Percentiles rank a stretch among this genome's conserved stretches.
Evolutionary conservation across 176 grass and related monocot species (phyloP).

Genomic region (Typha latifolia): DNA sequence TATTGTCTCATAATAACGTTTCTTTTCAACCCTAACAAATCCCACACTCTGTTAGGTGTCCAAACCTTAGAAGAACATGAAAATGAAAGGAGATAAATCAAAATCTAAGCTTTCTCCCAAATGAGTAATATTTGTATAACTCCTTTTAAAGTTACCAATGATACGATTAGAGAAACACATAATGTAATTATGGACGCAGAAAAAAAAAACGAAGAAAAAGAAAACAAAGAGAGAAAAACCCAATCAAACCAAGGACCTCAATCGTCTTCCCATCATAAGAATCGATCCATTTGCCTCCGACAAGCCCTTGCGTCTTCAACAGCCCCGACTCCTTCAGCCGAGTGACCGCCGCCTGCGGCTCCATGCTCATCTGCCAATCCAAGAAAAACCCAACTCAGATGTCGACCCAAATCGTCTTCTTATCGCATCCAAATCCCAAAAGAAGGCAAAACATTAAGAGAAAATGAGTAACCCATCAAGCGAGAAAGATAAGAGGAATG

Average conservation of each 20-base stretch:
- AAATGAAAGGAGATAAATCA: too few relatives aligned
- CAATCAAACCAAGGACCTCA: conserved; percentile 29
- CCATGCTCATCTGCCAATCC: conserved; percentile 42
- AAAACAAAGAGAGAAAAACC: neutral
- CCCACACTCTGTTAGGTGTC: too few relatives aligned
- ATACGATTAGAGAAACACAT: neutral
- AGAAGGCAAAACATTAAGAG: neutral
- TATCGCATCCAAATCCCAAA: neutral
- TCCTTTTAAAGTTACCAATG: too few relatives aligned
- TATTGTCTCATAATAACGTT: too few relatives aligned
- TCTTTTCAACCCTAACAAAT: too few relatives aligned
- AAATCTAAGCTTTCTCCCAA: too few relatives aligned
- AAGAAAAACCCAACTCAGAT: neutral
- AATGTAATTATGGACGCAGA: neutral
- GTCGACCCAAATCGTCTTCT: neutral
- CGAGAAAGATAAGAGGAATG: neutral
- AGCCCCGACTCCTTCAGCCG: conserved; percentile 58
- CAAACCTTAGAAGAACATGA: too few relatives aligned
- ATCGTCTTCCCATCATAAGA: conserved; percentile 76
- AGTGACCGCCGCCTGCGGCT: conserved; percentile 43
- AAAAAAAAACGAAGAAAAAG: neutral
- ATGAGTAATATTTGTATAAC: too few relatives aligned
- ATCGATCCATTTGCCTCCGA: conserved; percentile 77
- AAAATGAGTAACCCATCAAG: neutral
- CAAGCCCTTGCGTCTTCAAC: conserved; percentile 62